Percentiles rank a stretch among this genome's conserved stretches.
Evolutionary conservation across 805 yeast genomes (phyloP).

Genomic region (Clavispora fructus): DNA sequence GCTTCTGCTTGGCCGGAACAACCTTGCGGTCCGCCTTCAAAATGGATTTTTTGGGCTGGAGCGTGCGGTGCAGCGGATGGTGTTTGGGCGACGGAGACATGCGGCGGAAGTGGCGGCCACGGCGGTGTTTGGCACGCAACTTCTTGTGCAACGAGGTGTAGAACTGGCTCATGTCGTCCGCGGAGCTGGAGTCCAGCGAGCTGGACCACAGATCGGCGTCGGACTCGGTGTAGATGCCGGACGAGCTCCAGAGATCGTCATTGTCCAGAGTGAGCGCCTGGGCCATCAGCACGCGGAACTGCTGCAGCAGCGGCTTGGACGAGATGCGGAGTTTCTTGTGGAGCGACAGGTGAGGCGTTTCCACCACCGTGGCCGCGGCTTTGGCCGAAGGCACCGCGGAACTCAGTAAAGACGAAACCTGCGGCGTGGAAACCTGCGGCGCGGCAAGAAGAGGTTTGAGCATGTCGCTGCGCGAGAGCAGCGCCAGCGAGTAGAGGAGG

Average conservation of each 20-base stretch:
- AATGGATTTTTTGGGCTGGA: slow-evolving; percentile 40
- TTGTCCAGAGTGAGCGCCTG: slow-evolving; percentile 7
- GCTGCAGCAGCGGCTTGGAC: slow-evolving; percentile 15
- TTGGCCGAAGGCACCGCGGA: slow-evolving; percentile 14
- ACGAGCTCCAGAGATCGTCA: slow-evolving; percentile 20
- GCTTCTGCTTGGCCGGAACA: background rate
- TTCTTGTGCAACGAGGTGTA: slow-evolving; percentile 11
- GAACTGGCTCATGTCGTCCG: slow-evolving; percentile 7
- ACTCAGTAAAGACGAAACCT: background rate
- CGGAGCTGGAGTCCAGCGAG: slow-evolving; percentile 4
- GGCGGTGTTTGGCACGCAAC: slow-evolving; percentile 4
- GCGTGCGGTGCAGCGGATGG: slow-evolving; percentile 36
- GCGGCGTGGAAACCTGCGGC: background rate
- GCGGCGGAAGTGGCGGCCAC: slow-evolving; percentile 2
- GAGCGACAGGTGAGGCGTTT: slow-evolving; percentile 31
- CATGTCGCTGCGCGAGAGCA: slow-evolving; percentile 1
- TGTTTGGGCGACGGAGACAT: slow-evolving; percentile 35
- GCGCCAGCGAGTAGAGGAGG: slow-evolving; percentile 20
- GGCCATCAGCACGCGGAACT: slow-evolving; percentile 1
- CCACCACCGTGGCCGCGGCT: slow-evolving; percentile 35
- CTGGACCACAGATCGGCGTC: slow-evolving; percentile 9
- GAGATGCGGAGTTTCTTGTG: slow-evolving; percentile 39
- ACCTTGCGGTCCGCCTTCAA: slow-evolving; percentile 18
- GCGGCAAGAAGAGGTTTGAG: background rate
- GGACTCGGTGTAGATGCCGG: slow-evolving; percentile 21